Percentiles rank a stretch among this genome's conserved stretches.
phyloP scores from a whole-genome alignment of 371 early-diverging fungal genomes.

The Parasitella parasitica region DNA sequence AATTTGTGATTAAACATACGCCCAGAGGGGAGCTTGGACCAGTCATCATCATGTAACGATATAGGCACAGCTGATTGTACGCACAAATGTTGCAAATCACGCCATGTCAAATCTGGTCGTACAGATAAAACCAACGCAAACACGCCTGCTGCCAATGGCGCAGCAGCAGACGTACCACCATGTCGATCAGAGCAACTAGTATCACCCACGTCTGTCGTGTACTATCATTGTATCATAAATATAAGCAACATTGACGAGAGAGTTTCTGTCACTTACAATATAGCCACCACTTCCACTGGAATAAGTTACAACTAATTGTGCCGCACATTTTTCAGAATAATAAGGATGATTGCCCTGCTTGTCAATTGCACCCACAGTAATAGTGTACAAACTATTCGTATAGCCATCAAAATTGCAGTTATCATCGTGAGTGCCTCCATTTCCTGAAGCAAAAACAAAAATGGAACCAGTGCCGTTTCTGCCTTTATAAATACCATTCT shows the following conservation, averaged over 20 bases:
- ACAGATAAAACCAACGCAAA: conserved; percentile 69
- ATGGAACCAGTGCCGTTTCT: conserved; percentile 84
- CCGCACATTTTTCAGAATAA: conserved; percentile 88
- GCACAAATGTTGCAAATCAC: conserved; percentile 85
- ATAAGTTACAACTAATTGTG: conserved; percentile 86
- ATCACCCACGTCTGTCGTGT: conserved; percentile 71
- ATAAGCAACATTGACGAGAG: background rate
- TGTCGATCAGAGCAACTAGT: conserved; percentile 65
- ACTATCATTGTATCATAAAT: conserved; percentile 13
- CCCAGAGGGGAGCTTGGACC: conserved; percentile 61
- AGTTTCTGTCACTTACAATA: conserved; percentile 56
- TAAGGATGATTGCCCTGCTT: conserved; percentile 71
- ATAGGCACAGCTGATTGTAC: conserved; percentile 80
- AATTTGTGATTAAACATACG: conserved; percentile 87
- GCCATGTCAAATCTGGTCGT: conserved; percentile 87
- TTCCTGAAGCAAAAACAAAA: conserved; percentile 94
- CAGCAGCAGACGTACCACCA: conserved; percentile 91
- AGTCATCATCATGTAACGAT: conserved; percentile 59
- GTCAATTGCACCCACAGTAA: conserved; percentile 90
- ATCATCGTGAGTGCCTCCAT: conserved; percentile 81
- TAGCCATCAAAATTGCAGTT: conserved; percentile 98
- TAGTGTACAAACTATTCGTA: conserved; percentile 91
- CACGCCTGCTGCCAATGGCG: conserved; percentile 83
- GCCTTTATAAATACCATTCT: conserved; percentile 81
- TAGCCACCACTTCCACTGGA: conserved; percentile 65